Base-by-base conservation (phyloP, 768 basidiomycete species). In the Amanita rubescens region DNA sequence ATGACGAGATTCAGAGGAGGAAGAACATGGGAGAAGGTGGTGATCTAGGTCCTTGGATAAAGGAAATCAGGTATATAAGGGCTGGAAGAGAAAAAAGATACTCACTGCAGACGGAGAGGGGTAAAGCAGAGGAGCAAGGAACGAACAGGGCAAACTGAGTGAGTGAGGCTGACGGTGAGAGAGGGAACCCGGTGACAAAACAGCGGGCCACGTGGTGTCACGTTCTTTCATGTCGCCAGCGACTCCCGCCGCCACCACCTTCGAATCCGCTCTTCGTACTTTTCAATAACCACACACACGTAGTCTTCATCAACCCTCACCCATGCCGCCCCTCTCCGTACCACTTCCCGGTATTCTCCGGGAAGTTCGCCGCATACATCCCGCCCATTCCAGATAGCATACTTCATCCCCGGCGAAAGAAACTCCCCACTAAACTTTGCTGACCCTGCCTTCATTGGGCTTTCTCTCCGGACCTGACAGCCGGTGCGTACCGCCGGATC, bases 341-440 rank as follows among this genome's bases (percentile, higher is more conserved):
- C 53, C 8, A 93, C 73, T 37, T 64, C 49, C 30, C 70, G 71
- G 56, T 79, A 79, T 44, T 80, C 79, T 4, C 62, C 68, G 2
- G 80, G 73, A 25, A 87, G 55, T 5, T 69, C 68, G 32, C 90
- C 90, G 24, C 80, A 68, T 48, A 79, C 69, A 58, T 93, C 93
- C n/a, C 72, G 71, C n/a, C 75, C 70, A 32, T 81, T 73, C 69
- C 82, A 90, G 45, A 91, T 78, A 46, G 70, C 70, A 68, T 86
- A 82, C 47, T 67, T 67, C 55, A 80, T 78, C 1, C 86, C 90
- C 3, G 87, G 80, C 62, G 71, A 71, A 57, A 69, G 55, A 47
- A 2, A 10, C 5, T 53, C 12, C 34, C 47, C 47, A 38, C 47
- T 3, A 24, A 55, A n/a, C 34, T 45, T 14, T 24, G 25, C 39